Conservation (phyloP, 176 grass and related monocot species). For the Luzula sylvatica region DNA sequence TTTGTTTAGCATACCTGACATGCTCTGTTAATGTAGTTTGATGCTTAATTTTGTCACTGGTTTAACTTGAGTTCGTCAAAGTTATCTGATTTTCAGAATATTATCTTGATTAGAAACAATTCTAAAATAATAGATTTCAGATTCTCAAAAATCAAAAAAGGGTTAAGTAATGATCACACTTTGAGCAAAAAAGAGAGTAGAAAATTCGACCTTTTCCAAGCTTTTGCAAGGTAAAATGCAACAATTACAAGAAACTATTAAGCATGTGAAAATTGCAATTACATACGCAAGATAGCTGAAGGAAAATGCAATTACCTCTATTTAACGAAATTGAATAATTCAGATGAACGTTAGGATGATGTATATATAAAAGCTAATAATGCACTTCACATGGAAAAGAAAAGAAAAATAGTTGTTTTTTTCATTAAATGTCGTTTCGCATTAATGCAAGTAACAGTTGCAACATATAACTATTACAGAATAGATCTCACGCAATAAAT, state of each 20-base stretch:
- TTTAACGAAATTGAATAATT: neutral
- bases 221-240: too few species aligned
- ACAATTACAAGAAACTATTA: too few species aligned
- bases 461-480: slow-evolving; percentile 1
- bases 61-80: too few species aligned
- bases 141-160: too few species aligned
- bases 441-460: slow-evolving; percentile 1
- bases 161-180: too few species aligned
- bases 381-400: neutral
- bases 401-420: neutral
- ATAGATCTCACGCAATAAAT: slow-evolving; percentile 1
- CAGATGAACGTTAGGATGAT: neutral
- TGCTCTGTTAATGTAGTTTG: slow-evolving; percentile 30
- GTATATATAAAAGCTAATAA: neutral
- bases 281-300: neutral
- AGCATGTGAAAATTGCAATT: neutral
- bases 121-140: too few species aligned
- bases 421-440: neutral
- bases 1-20: slow-evolving; percentile 42
- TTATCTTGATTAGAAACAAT: too few species aligned
- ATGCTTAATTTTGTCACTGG: too few species aligned
- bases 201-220: too few species aligned
- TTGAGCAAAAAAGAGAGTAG: too few species aligned
- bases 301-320: neutral
- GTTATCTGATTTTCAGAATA: too few species aligned